Percentiles rank a stretch among this genome's conserved stretches.
Conservation (phyloP, 345 rosid genomes). For the Aquilaria yunnanensis region DNA sequence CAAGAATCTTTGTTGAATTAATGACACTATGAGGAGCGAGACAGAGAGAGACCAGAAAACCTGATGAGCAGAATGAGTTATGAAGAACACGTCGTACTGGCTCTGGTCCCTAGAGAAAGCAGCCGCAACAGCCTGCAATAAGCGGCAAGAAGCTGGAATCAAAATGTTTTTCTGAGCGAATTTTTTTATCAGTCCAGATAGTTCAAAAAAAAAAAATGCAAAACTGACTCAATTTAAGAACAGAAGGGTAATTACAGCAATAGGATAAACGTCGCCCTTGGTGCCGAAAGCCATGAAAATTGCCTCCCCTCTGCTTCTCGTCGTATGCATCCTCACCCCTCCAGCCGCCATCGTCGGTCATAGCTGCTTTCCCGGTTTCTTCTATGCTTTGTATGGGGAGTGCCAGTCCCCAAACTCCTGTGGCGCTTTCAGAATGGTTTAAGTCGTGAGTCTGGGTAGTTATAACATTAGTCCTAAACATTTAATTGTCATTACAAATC, state of each 20-base stretch:
- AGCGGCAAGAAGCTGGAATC: background rate
- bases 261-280: conserved; percentile 75
- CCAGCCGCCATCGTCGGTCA: background rate
- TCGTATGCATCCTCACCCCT: conserved; percentile 10
- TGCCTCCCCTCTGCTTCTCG: conserved; percentile 43
- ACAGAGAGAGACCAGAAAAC: conserved; percentile 19
- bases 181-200: too few species aligned
- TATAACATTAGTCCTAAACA: too few species aligned
- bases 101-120: conserved; percentile 60
- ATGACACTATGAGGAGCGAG: background rate
- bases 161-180: background rate
- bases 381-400: too few species aligned
- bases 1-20: conserved; percentile 2
- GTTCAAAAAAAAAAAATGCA: conserved; percentile 1
- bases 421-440: too few species aligned
- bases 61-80: conserved; percentile 77
- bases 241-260: conserved; percentile 42
- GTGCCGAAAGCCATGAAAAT: conserved; percentile 87
- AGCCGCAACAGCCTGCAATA: conserved; percentile 66
- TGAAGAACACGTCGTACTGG: conserved; percentile 46
- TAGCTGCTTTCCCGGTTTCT: background rate
- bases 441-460: too few species aligned
- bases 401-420: too few species aligned
- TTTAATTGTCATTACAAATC: too few species aligned
- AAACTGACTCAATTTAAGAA: background rate